Evolutionary conservation across 192 early-diverging fungal genomes (phyloP).

Genomic region (Tieghemiomyces parasiticus): DNA sequence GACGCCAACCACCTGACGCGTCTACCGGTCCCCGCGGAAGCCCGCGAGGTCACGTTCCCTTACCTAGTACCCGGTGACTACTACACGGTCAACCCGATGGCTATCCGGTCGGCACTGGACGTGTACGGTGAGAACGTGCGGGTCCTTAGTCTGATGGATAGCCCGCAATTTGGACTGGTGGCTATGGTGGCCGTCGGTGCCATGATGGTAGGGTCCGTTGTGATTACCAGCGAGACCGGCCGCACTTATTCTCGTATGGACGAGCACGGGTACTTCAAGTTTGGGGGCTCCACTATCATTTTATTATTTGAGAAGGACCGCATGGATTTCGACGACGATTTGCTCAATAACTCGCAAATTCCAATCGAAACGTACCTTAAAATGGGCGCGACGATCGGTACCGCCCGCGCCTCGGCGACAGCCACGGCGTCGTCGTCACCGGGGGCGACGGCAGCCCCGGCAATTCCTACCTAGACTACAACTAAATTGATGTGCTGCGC

Average conservation of each 20-base stretch:
- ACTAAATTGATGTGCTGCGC: too few species aligned
- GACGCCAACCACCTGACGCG: background rate
- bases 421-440: too few species aligned
- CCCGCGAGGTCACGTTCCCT: background rate
- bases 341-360: slow-evolving; percentile 42
- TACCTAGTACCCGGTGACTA: slow-evolving; percentile 41
- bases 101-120: slow-evolving; percentile 49
- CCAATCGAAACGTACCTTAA: slow-evolving; percentile 54
- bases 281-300: slow-evolving; percentile 67
- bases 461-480: too few species aligned
- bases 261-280: slow-evolving; percentile 70
- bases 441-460: too few species aligned
- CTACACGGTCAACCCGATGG: slow-evolving; percentile 79
- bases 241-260: slow-evolving; percentile 39
- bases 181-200: slow-evolving; percentile 59
- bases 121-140: slow-evolving; percentile 72
- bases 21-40: slow-evolving; percentile 12
- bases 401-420: too few species aligned
- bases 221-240: slow-evolving; percentile 33
- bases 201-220: slow-evolving; percentile 74
- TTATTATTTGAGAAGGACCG: slow-evolving; percentile 43
- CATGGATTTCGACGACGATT: slow-evolving; percentile 52
- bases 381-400: slow-evolving; percentile 30
- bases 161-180: slow-evolving; percentile 48
- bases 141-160: slow-evolving; percentile 43